Percentiles rank a stretch among this genome's conserved stretches.
Conservation (phyloP, 169 alveolate genomes). For the Eimeria acervulina region DNA sequence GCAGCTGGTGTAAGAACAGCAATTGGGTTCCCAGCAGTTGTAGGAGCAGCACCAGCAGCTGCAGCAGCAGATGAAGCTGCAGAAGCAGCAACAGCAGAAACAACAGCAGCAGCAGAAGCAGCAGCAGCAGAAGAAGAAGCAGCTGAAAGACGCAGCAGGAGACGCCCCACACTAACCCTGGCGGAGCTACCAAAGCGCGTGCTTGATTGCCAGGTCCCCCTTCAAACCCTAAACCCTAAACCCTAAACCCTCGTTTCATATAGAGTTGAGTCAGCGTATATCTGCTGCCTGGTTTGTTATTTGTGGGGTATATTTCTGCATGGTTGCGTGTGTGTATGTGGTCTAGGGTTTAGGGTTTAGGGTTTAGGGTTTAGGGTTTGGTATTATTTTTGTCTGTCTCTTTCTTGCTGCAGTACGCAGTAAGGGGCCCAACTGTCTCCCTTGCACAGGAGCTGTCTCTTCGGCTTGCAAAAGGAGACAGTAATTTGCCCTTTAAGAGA, state of each 20-base stretch:
- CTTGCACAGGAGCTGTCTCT: constrained; percentile 57
- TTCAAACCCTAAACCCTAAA: too few relatives aligned
- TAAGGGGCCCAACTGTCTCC: constrained; percentile 80
- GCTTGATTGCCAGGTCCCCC: constrained; percentile 50
- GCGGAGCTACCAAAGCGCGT: constrained; percentile 36
- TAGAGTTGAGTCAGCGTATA: too few relatives aligned
- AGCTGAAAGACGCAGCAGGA: background rate
- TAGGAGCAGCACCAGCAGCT: background rate
- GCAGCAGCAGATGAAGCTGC: too few relatives aligned
- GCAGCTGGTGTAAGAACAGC: background rate
- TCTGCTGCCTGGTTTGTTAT: too few relatives aligned
- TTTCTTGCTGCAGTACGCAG: constrained; percentile 78
- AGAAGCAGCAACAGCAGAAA: background rate
- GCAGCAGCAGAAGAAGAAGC: background rate
- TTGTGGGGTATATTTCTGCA: too few relatives aligned
- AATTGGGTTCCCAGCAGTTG: background rate
- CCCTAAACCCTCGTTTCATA: too few relatives aligned
- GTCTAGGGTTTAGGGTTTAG: too few relatives aligned
- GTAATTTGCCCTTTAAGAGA: constrained; percentile 60
- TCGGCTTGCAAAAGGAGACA: constrained; percentile 13
- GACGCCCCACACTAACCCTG: constrained; percentile 55
- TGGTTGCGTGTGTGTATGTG: too few relatives aligned
- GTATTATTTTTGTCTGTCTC: too few relatives aligned
- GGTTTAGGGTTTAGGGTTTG: too few relatives aligned
- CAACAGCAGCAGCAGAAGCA: background rate